These are phyloP conservation scores for Chenopodium quinoa DNA, from an alignment of 148 eudicot genomes.

Conservation along the genomic window DNA sequence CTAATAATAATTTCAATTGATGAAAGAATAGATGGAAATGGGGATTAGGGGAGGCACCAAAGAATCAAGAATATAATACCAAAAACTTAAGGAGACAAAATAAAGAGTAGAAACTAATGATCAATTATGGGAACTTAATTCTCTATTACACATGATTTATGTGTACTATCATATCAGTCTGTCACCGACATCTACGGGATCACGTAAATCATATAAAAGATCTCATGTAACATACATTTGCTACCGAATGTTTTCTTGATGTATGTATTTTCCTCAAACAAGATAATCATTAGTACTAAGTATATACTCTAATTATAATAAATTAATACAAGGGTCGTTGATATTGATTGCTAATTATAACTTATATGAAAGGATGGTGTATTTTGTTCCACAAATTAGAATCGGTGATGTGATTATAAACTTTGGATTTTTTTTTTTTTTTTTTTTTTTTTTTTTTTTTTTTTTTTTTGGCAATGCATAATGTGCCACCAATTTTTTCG, in stretches of 20 bases:
- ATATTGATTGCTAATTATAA: slow-evolving; percentile 8
- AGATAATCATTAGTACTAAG: not conserved
- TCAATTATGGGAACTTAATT: not conserved
- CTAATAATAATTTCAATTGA: too few relatives aligned
- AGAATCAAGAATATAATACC: slow-evolving; percentile 1
- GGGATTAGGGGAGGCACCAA: slow-evolving; percentile 12
- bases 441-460: not conserved
- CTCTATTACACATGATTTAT: slow-evolving; percentile 14
- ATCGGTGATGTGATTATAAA: not conserved
- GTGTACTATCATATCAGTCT: slow-evolving; percentile 16
- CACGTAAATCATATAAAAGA: slow-evolving; percentile 12
- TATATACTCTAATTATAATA: not conserved
- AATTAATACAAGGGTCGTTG: not conserved
- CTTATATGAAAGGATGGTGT: not conserved
- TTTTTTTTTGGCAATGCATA: not conserved
- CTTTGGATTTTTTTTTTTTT: not conserved
- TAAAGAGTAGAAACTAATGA: not conserved
- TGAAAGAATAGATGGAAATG: not conserved
- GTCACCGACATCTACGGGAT: slow-evolving; percentile 24
- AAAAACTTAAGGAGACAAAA: not conserved
- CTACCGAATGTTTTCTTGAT: slow-evolving; percentile 12
- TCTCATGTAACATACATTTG: not conserved
- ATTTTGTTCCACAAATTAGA: not conserved
- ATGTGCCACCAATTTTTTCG: too few relatives aligned
- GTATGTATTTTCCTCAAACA: slow-evolving; percentile 17